Percentiles rank a stretch among this genome's conserved stretches.
Conservation (phyloP, 164 flowering plant species). For the Magnolia sinica region DNA sequence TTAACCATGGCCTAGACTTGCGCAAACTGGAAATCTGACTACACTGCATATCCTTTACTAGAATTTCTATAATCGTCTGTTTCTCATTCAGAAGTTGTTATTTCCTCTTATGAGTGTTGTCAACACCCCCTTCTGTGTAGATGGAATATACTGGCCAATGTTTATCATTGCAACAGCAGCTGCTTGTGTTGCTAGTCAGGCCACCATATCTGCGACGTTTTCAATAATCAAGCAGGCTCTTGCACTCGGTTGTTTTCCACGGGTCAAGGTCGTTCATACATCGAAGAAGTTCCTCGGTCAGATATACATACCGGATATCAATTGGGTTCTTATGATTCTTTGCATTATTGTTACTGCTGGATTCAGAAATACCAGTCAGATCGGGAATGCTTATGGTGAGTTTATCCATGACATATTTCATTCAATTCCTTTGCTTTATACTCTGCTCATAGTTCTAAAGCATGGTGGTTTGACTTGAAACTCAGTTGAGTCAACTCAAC, state of each 20-base stretch:
- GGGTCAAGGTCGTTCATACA: conserved; percentile 86
- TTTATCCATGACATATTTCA: conserved; percentile 1
- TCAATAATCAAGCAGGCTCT: conserved; percentile 86
- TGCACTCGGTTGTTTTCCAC: conserved; percentile 84
- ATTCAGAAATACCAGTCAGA: conserved; percentile 72
- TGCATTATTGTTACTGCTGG: conserved; percentile 83
- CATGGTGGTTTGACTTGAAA: too few relatives aligned
- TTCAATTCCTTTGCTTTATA: not conserved
- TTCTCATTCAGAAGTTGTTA: not conserved
- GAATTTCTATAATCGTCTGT: not conserved
- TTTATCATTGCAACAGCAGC: conserved; percentile 82
- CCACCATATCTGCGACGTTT: conserved; percentile 85
- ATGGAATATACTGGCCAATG: conserved; percentile 79
- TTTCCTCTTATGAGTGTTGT: not conserved
- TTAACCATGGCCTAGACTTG: not conserved
- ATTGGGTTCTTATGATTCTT: conserved; percentile 84
- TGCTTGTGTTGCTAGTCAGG: conserved; percentile 90
- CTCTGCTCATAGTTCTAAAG: not conserved
- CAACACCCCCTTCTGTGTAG: conserved; percentile 35
- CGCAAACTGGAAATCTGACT: not conserved
- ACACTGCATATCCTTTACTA: not conserved
- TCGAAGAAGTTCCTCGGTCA: conserved; percentile 75
- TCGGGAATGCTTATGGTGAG: conserved; percentile 94
- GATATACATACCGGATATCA: conserved; percentile 85
- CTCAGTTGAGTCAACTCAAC: too few relatives aligned